These are phyloP conservation scores for Populus davidiana DNA, from an alignment of 345 rosid genomes.

Conservation along the genomic window DNA sequence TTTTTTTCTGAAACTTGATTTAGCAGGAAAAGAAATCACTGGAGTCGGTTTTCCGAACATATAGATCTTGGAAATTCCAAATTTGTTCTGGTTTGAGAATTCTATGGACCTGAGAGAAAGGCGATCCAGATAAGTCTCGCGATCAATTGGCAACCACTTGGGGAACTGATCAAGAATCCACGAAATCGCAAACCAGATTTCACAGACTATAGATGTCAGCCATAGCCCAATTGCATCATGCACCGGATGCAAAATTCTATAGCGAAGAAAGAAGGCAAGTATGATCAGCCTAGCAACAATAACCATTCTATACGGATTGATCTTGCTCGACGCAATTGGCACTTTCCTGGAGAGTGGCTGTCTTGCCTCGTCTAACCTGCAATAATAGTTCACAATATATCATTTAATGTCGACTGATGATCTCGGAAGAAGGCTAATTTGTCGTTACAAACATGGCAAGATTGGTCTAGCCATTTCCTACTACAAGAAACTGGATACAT, in stretches of 20 bases:
- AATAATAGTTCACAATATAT: constrained; percentile 12
- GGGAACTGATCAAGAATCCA: constrained; percentile 99
- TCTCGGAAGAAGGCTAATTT: not conserved
- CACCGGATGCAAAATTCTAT: constrained; percentile 80
- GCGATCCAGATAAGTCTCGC: constrained; percentile 90
- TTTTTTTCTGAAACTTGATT: not conserved
- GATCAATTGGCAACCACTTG: constrained; percentile 89
- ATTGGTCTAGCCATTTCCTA: not conserved
- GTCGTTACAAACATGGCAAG: not conserved
- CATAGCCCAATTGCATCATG: constrained; percentile 88
- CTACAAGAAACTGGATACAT: constrained; percentile 1
- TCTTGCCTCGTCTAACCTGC: constrained; percentile 85
- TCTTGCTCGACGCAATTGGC: constrained; percentile 88
- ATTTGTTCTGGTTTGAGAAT: not conserved
- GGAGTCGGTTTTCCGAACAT: not conserved
- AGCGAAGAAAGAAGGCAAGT: constrained; percentile 72
- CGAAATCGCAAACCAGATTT: constrained; percentile 93
- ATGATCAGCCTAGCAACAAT: constrained; percentile 86
- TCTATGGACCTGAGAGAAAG: constrained; percentile 59
- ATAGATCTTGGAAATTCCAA: not conserved
- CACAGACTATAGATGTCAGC: constrained; percentile 85
- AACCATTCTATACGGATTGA: constrained; percentile 90
- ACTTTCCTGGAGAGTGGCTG: constrained; percentile 96
- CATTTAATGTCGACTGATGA: not conserved
- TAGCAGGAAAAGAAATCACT: not conserved